Conservation (phyloP, 2,329 filamentous ascomycete genomes). For the Calonectria leucothoes region DNA sequence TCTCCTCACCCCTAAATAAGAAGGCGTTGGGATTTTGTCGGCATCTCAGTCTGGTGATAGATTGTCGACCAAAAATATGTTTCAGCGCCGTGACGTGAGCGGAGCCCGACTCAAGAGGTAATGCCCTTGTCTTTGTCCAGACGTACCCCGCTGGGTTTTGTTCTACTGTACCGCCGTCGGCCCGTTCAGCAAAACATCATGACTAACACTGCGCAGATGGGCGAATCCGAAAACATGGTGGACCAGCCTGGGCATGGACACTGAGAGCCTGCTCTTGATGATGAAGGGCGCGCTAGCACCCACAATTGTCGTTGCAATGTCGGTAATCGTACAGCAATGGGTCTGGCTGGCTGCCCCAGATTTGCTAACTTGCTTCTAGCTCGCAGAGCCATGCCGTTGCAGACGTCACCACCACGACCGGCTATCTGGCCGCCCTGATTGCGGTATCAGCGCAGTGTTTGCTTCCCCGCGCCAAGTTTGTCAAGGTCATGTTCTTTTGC, state of each 20-base stretch:
- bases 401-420: conserved; percentile 19
- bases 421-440: conserved; percentile 22
- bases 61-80: conserved; percentile 8
- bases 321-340: conserved; percentile 2
- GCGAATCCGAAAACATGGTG: conserved; percentile 14
- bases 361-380: background rate
- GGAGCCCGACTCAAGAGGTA: conserved; percentile 10
- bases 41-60: background rate
- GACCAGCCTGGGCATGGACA: conserved; percentile 17
- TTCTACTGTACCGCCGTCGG: background rate
- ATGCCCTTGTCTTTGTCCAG: background rate
- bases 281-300: conserved; percentile 20
- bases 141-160: background rate
- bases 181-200: background rate
- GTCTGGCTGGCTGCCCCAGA: background rate
- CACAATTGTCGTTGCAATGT: conserved; percentile 24
- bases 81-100: background rate
- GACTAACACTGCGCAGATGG: conserved; percentile 12
- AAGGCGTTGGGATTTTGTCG: background rate
- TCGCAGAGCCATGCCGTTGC: conserved; percentile 17
- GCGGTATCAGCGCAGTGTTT: conserved; percentile 24
- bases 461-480: conserved; percentile 23
- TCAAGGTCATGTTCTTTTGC: conserved; percentile 26
- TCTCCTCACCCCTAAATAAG: background rate
- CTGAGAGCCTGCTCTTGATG: conserved; percentile 21